Base-by-base conservation (phyloP, 192 early-diverging fungal species). In the Jimgerdemannia flammicorona region DNA sequence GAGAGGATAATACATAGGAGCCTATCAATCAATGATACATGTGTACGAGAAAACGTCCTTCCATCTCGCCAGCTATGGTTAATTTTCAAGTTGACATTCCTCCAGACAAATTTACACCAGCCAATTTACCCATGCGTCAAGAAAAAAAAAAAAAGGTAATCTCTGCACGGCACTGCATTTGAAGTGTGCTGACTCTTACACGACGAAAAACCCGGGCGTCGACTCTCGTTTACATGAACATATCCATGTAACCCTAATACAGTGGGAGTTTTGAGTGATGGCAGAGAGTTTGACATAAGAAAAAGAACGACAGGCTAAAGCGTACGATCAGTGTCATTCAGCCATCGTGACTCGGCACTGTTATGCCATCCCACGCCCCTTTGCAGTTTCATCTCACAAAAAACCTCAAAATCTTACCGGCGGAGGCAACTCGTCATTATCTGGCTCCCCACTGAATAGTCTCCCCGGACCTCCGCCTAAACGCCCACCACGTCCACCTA, bases 351-450 rank as follows among this genome's bases (percentile, higher is more conserved):
- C 29, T 29, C 29, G n/a, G 29, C 29, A 29, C 29, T 29, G 29
- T 29, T 29, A 29, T 29, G 1, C 29, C 29, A 29, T 29, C 29
- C 29, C 29, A 29, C 29, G 1, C 29, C 29, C 29, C 29, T 29
- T 29, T 29, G 29, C 29, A 29, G 29, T 29, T 29, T 29, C 29
- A 29, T 29, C 29, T 29, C 29, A 29, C 29, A 29, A 29, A 29
- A 29, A 29, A 29, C 0, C 29, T 29, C 29, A 29, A 29, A 40
- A 42, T 71, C 81, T 75, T 82, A 82, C 90, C 43, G 93, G 93
- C 39, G 93, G 93, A 44, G 88, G 87, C 3, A 90, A 78, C 29
- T 94, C 91, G 80, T 94, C 93, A 70, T 90, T 90, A 72, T 94
- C 91, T 3, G 93, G 91, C 19, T 91, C 92, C 64, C 91, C 91